Base-by-base conservation (phyloP, 1,139 yeast genomes). In the Candida sp. region DNA sequence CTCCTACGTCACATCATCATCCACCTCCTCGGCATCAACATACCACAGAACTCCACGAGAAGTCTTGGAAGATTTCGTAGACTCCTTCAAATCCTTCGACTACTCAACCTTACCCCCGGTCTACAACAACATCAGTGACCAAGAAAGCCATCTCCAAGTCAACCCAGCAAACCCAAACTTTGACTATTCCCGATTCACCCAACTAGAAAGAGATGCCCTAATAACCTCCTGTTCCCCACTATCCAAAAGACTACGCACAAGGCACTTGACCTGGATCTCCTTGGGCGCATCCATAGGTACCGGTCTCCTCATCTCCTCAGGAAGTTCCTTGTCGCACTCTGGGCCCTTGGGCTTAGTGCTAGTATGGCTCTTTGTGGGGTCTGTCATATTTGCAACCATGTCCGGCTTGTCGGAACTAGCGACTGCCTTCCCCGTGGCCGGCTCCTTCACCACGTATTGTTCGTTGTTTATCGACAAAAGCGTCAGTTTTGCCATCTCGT, bases 201-300 rank as follows among this genome's bases (percentile, higher is more conserved):
- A 67, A 33, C 55, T 69, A 37, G 73, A 69, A 57, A 57, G 71
- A 58, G 73, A 72, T 43, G 72, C 73, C 11, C 60, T 69, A 27
- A 66, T 67, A 17, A 69, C 73, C 11, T 65, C 73, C 11, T 66
- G 66, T 11, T 62, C 69, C 28, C 74, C 73, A 4, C 60, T 69
- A 40, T 61, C 68, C n/a, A 59, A 73, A 49, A 62, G 70, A n/a
- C 65, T 73, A 50, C 70, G 66, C 51, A 66, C 70, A 32, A 65
- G 78, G 63, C 79, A 75, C 55, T 64, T 75, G 51, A 74, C 72
- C 48, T 72, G 73, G 69, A 75, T 75, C 54, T 74, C 78, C 28
- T 61, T 75, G 46, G 75, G 79, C 34, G 77, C 78, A 27, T 69
- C 74, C 44, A 73, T 76, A 42, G 81, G 81, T 41, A 66, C 75